Conservation (phyloP, 495 filamentous ascomycete species). For the Aspergillus biplanus region DNA sequence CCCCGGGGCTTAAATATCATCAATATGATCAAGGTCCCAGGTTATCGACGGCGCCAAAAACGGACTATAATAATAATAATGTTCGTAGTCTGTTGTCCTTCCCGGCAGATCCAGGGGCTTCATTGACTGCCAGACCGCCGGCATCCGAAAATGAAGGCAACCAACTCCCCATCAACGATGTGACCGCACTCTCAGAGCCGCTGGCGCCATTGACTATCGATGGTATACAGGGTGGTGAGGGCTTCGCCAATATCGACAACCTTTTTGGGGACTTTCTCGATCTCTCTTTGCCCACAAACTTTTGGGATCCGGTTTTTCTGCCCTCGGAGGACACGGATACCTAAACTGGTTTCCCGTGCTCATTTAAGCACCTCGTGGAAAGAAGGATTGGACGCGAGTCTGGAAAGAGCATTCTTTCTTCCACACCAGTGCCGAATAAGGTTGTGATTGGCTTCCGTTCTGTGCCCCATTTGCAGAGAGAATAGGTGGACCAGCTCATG, state of each 20-base stretch:
- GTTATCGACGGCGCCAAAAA: background rate
- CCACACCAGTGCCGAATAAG: constrained; percentile 9
- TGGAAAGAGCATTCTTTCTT: constrained; percentile 13
- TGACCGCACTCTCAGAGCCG: background rate
- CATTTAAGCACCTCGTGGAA: constrained; percentile 6
- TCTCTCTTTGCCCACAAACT: constrained; percentile 45
- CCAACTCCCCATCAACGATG: background rate
- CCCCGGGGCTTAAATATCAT: constrained; percentile 2
- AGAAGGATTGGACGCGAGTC: background rate
- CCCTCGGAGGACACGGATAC: constrained; percentile 11
- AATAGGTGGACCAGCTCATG: background rate
- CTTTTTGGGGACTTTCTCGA: constrained; percentile 48
- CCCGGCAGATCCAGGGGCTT: background rate
- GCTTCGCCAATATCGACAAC: constrained; percentile 43
- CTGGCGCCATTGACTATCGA: background rate
- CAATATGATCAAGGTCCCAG: background rate
- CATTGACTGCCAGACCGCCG: background rate
- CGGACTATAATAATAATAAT: background rate
- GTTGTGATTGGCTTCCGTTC: constrained; percentile 1
- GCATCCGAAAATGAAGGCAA: background rate
- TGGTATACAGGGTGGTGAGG: constrained; percentile 22
- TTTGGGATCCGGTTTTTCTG: constrained; percentile 48
- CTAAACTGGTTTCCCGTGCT: constrained; percentile 8
- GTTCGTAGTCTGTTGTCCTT: background rate
- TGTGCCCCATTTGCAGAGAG: constrained; percentile 1